Conservation (phyloP, 257 asterid genomes). For the Sherardia arvensis region DNA sequence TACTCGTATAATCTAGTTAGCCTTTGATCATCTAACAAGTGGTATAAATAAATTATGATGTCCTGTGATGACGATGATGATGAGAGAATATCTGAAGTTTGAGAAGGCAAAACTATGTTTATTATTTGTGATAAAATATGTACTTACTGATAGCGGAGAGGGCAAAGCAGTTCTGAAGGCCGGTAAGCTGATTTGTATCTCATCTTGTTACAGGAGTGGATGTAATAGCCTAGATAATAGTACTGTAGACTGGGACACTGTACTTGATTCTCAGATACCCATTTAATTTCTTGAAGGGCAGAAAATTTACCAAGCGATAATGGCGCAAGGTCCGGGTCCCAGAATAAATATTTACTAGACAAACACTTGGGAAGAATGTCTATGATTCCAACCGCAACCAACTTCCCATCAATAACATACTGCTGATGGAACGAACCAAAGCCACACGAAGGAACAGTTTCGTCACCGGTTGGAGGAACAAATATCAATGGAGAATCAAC, state of each 20-base stretch:
- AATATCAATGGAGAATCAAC: slow-evolving; percentile 79
- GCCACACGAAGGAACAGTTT: slow-evolving; percentile 71
- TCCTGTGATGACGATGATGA: neutral
- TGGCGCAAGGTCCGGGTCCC: slow-evolving; percentile 94
- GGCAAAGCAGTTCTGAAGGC: slow-evolving; percentile 98
- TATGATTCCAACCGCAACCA: slow-evolving; percentile 90
- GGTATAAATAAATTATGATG: neutral
- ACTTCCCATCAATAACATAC: slow-evolving; percentile 76
- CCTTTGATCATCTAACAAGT: neutral
- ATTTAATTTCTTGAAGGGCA: slow-evolving; percentile 78
- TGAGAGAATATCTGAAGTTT: neutral
- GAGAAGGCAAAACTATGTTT: neutral
- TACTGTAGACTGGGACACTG: slow-evolving; percentile 81
- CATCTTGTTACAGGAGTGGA: slow-evolving; percentile 95
- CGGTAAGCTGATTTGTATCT: slow-evolving; percentile 90
- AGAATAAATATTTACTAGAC: slow-evolving; percentile 93
- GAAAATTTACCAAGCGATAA: slow-evolving; percentile 90
- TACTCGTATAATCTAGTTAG: too few relatives aligned
- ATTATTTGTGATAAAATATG: slow-evolving; percentile 2
- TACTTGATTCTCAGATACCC: slow-evolving; percentile 62
- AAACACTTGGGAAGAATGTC: slow-evolving; percentile 91
- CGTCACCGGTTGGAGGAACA: slow-evolving; percentile 48
- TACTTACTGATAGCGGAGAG: slow-evolving; percentile 86
- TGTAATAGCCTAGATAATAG: slow-evolving; percentile 97
- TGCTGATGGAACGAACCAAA: slow-evolving; percentile 99